A percentile compares a stretch with the other conserved stretches of the same genome.
Evolutionary conservation across 2,329 filamentous ascomycete genomes (phyloP).

Genomic region (Arthrobotrys entomopaga): DNA sequence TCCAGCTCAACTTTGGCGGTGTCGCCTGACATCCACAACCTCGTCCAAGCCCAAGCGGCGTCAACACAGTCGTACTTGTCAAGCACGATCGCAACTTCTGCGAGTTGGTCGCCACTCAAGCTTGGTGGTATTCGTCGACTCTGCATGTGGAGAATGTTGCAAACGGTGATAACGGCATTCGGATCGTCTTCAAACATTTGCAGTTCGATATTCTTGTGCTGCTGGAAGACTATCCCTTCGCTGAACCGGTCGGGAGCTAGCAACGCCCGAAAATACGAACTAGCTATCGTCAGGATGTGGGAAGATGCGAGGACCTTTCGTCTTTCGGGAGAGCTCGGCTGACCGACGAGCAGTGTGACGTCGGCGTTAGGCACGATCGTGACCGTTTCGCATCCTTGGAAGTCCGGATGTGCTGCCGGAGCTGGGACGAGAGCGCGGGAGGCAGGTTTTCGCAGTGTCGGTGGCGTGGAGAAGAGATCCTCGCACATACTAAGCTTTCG

Average conservation of each 20-base stretch:
- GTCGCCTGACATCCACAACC: slow-evolving; percentile 50
- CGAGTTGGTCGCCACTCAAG: slow-evolving; percentile 49
- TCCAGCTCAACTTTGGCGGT: slow-evolving; percentile 42
- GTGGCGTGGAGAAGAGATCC: slow-evolving; percentile 50
- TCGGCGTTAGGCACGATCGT: slow-evolving; percentile 46
- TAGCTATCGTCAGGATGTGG: slow-evolving; percentile 47
- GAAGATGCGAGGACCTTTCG: slow-evolving; percentile 48
- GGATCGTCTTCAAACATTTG: slow-evolving; percentile 54
- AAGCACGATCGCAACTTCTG: slow-evolving; percentile 51
- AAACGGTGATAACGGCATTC: slow-evolving; percentile 45
- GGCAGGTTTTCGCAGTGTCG: slow-evolving; percentile 41
- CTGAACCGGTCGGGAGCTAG: slow-evolving; percentile 45
- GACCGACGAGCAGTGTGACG: slow-evolving; percentile 45
- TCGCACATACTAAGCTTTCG: slow-evolving; percentile 49
- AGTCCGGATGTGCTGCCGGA: slow-evolving; percentile 42
- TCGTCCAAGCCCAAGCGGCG: slow-evolving; percentile 54
- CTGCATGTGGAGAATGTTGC: slow-evolving; percentile 50
- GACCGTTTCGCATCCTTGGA: slow-evolving; percentile 45
- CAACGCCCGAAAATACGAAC: slow-evolving; percentile 49
- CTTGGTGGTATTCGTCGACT: slow-evolving; percentile 37
- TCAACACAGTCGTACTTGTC: slow-evolving; percentile 54
- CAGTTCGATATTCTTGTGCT: slow-evolving; percentile 51
- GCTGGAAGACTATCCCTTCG: slow-evolving; percentile 48
- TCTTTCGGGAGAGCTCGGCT: slow-evolving; percentile 34
- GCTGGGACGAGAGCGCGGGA: slow-evolving; percentile 27